Evolutionary conservation across 2,329 filamentous ascomycete species (phyloP).

Genomic region (Aspergillus alliaceus): DNA sequence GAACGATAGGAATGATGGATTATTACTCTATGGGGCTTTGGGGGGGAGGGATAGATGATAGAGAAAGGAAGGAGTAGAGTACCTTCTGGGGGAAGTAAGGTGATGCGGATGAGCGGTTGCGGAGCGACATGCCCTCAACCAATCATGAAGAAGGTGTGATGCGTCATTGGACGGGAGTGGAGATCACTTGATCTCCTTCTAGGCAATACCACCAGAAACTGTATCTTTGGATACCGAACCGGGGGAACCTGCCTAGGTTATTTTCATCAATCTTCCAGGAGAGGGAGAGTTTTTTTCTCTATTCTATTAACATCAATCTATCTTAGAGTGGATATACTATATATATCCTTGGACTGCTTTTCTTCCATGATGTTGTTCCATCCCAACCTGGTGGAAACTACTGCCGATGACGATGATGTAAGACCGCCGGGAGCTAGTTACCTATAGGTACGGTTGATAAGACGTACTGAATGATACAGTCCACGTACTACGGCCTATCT

Average conservation of each 20-base stretch:
- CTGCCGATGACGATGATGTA: constrained; percentile 10
- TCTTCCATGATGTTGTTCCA: too few relatives aligned
- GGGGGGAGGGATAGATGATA: constrained; percentile 27
- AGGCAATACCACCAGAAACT: background rate
- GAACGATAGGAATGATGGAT: constrained; percentile 25
- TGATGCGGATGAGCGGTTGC: constrained; percentile 25
- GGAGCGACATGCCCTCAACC: constrained; percentile 19
- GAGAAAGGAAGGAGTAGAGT: constrained; percentile 15
- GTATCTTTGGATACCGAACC: too few relatives aligned
- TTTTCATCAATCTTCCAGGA: too few relatives aligned
- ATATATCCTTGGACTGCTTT: too few relatives aligned
- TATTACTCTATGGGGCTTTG: constrained; percentile 16
- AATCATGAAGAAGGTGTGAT: constrained; percentile 19
- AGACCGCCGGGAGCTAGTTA: constrained; percentile 6
- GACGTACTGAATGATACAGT: too few relatives aligned
- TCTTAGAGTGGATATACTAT: too few relatives aligned
- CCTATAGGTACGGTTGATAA: too few relatives aligned
- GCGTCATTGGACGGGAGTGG: constrained; percentile 21
- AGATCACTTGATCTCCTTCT: constrained; percentile 11
- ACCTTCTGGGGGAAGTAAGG: constrained; percentile 22
- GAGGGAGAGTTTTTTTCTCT: too few relatives aligned
- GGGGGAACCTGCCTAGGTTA: too few relatives aligned
- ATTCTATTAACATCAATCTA: too few relatives aligned
- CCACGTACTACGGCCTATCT: background rate
- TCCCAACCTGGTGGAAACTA: too few relatives aligned